Percentiles rank a stretch among this genome's conserved stretches.
Evolutionary conservation across 192 early-diverging fungal species (phyloP).

Genomic region (Gonapodya prolifera): DNA sequence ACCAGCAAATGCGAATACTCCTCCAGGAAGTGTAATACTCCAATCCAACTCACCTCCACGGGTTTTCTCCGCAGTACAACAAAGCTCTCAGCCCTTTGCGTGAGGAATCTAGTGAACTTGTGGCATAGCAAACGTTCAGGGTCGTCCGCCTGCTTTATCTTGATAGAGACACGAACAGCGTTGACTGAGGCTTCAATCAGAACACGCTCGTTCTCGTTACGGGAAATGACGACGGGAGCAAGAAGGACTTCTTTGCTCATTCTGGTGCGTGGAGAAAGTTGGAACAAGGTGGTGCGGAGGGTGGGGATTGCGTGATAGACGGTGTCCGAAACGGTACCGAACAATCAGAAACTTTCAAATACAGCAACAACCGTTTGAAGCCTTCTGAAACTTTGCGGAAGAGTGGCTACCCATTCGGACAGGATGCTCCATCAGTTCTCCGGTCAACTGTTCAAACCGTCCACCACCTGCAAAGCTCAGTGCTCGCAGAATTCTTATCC

Average conservation of each 20-base stretch:
- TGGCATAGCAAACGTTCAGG: constrained; percentile 87
- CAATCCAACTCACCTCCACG: constrained; percentile 46
- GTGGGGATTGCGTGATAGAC: not conserved
- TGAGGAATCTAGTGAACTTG: constrained; percentile 97
- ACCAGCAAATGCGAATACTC: not conserved
- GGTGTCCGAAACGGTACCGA: too few relatives aligned
- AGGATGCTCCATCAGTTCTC: too few relatives aligned
- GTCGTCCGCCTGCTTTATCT: constrained; percentile 96
- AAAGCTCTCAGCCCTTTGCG: constrained; percentile 93
- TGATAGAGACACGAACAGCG: constrained; percentile 85
- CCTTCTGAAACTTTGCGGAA: too few relatives aligned
- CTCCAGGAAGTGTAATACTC: not conserved
- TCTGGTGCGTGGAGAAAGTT: constrained; percentile 18
- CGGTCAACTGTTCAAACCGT: too few relatives aligned
- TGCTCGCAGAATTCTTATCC: too few relatives aligned
- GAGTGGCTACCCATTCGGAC: too few relatives aligned
- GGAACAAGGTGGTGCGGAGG: not conserved
- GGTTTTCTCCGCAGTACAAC: constrained; percentile 83
- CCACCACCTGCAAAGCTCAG: too few relatives aligned
- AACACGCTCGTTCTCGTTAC: constrained; percentile 89
- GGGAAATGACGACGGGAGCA: constrained; percentile 71
- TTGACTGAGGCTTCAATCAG: constrained; percentile 86
- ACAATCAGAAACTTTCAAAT: not conserved
- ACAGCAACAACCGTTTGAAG: too few relatives aligned
- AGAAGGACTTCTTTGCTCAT: constrained; percentile 71